A percentile compares a stretch with the other conserved stretches of the same genome.
Evolutionary conservation across 2,329 filamentous ascomycete genomes (phyloP).

Genomic region (Colletotrichum phormii): DNA sequence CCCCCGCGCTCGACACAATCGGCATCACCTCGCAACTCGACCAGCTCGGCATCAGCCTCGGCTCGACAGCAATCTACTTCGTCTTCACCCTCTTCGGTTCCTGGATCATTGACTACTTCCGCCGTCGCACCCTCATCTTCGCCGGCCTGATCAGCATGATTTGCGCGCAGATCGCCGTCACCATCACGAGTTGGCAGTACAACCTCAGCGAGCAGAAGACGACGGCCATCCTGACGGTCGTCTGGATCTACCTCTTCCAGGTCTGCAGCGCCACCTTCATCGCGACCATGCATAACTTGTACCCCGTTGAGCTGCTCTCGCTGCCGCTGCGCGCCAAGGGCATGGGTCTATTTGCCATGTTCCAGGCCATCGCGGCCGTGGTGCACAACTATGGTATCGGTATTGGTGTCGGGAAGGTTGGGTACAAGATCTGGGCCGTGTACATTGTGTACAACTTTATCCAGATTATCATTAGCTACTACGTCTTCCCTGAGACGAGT

Average conservation of each 20-base stretch:
- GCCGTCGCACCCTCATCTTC: constrained; percentile 53
- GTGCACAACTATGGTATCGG: constrained; percentile 59
- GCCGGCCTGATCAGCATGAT: constrained; percentile 49
- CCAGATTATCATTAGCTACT: constrained; percentile 59
- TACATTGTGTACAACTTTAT: constrained; percentile 61
- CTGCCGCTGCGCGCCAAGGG: constrained; percentile 56
- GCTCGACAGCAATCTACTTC: constrained; percentile 56
- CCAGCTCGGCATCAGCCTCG: constrained; percentile 56
- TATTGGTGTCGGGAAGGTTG: constrained; percentile 57
- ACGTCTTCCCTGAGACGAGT: constrained; percentile 65
- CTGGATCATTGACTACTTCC: constrained; percentile 55
- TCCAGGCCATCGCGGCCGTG: constrained; percentile 56
- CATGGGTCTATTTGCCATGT: constrained; percentile 57
- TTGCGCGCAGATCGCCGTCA: constrained; percentile 55
- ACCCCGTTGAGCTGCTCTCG: constrained; percentile 57
- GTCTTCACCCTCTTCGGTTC: constrained; percentile 57
- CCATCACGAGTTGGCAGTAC: constrained; percentile 61
- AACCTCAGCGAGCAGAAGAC: constrained; percentile 44
- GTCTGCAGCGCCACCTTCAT: constrained; percentile 57
- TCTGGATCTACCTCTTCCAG: constrained; percentile 62
- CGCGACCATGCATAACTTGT: constrained; percentile 61
- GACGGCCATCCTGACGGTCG: constrained; percentile 53
- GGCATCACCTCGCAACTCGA: constrained; percentile 51
- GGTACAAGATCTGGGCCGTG: constrained; percentile 63
- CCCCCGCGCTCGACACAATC: constrained; percentile 54